Evolutionary conservation across 306 rosid species (phyloP).

Genomic region (Quercus bicolor): DNA sequence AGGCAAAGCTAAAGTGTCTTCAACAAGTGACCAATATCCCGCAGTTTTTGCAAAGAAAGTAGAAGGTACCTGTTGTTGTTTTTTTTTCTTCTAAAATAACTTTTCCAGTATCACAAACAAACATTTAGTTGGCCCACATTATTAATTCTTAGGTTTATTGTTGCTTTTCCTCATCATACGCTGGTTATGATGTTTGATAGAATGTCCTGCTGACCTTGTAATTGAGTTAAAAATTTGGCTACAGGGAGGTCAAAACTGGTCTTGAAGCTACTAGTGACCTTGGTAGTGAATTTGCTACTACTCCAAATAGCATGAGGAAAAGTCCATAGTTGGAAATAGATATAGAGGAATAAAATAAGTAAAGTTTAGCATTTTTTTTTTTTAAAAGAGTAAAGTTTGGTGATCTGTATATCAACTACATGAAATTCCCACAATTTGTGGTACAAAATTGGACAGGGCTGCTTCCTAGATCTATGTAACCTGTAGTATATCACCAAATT

Average conservation of each 20-base stretch:
- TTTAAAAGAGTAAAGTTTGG: background rate
- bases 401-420: background rate
- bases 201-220: background rate
- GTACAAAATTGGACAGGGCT: background rate
- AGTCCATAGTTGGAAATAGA: background rate
- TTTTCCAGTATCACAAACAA: background rate
- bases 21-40: slow-evolving; percentile 32
- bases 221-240: no score
- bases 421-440: background rate
- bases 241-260: no score
- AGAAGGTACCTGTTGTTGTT: slow-evolving; percentile 63
- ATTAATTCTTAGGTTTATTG: background rate
- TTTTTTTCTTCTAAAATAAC: slow-evolving; percentile 1
- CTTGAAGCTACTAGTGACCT: no score
- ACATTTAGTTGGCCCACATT: background rate
- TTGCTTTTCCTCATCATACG: background rate
- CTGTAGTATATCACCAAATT: background rate
- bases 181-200: background rate
- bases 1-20: slow-evolving; percentile 40
- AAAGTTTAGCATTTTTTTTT: background rate
- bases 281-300: no score
- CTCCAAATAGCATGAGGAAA: background rate
- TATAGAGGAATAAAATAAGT: background rate
- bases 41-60: slow-evolving; percentile 41
- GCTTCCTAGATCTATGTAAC: background rate